Conservation (phyloP, 1,139 yeast genomes). For the Suhomyces ambrosiae region DNA sequence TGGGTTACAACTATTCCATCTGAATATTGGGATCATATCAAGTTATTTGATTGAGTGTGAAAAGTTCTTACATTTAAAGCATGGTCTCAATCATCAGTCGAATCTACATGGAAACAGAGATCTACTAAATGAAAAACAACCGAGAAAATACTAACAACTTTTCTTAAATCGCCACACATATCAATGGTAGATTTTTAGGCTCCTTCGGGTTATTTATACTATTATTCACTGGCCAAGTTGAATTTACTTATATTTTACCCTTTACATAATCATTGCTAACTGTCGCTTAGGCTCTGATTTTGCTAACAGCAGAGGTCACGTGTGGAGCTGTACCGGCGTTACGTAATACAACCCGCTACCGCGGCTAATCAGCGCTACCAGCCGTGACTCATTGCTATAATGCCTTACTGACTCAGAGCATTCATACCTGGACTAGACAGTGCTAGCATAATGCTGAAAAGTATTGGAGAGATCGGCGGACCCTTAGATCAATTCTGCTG, state of each 20-base stretch:
- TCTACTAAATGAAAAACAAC: too few species aligned
- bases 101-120: too few species aligned
- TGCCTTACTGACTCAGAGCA: conserved; percentile 1
- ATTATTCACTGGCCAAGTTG: background rate
- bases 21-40: too few species aligned
- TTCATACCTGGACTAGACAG: background rate
- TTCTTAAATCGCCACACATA: background rate
- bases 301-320: background rate
- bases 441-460: background rate
- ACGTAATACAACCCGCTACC: background rate
- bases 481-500: too few species aligned
- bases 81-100: too few species aligned
- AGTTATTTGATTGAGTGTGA: too few species aligned
- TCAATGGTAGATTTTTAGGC: background rate
- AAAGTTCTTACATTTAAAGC: too few species aligned
- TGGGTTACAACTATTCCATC: too few species aligned
- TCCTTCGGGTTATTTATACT: background rate
- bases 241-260: too few species aligned
- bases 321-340: background rate
- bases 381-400: conserved; percentile 1
- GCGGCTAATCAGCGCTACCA: background rate
- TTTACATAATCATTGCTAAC: too few species aligned
- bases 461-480: too few species aligned
- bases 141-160: too few species aligned
- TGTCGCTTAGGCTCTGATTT: background rate